Conservation (phyloP, 2,329 filamentous ascomycete genomes). For the Penicillium thymicola region DNA sequence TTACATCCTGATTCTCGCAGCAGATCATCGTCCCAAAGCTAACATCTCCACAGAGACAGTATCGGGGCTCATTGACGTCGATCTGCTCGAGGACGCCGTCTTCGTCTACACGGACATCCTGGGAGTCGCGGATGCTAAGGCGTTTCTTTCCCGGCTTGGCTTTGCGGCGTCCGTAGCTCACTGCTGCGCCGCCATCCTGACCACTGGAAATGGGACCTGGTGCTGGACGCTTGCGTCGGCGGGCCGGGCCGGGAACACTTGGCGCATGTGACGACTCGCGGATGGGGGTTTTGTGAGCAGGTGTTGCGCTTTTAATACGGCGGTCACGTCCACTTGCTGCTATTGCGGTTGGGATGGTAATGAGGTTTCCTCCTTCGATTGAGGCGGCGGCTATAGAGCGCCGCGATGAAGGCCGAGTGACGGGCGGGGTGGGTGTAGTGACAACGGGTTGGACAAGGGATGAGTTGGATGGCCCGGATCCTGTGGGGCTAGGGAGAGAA, state of each 20-base stretch:
- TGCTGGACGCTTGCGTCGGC: conserved; percentile 57
- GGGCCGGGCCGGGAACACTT: conserved; percentile 32
- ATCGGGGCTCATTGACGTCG: conserved; percentile 61
- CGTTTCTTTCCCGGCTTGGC: conserved; percentile 49
- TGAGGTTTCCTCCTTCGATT: conserved; percentile 23
- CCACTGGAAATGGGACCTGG: conserved; percentile 58
- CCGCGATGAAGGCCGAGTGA: conserved; percentile 34
- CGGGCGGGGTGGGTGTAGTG: conserved; percentile 32
- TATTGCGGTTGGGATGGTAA: conserved; percentile 10
- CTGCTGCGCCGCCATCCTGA: conserved; percentile 59
- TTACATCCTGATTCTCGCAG: conserved; percentile 60
- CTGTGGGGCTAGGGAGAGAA: conserved; percentile 23
- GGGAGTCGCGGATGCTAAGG: conserved; percentile 39
- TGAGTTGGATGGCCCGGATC: conserved; percentile 23
- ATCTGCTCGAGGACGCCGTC: conserved; percentile 51
- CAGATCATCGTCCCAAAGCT: conserved; percentile 65
- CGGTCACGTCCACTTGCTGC: conserved; percentile 31
- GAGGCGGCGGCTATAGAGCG: conserved; percentile 29
- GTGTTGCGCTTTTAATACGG: conserved; percentile 43
- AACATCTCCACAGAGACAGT: conserved; percentile 63
- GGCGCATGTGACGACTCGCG: conserved; percentile 43
- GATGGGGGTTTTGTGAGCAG: conserved; percentile 38
- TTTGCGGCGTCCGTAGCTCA: conserved; percentile 59
- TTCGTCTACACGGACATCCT: conserved; percentile 46
- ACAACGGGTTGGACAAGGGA: conserved; percentile 14